Percentiles rank a stretch among this genome's conserved stretches.
Evolutionary conservation across 441 rosid genomes (phyloP).

Genomic region (Theobroma grandiflorum): DNA sequence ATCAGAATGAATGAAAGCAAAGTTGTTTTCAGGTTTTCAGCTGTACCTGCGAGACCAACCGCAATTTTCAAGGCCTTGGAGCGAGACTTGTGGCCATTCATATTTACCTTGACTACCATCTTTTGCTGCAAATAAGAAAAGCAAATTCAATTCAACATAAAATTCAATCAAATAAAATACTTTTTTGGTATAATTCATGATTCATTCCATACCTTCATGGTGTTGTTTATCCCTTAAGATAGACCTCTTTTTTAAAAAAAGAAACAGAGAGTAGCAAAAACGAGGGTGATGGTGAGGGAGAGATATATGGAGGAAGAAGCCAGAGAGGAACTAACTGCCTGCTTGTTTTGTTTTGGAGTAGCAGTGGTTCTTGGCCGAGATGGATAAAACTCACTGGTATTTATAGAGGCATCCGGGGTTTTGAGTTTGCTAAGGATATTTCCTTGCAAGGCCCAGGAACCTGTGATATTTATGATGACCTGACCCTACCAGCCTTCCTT

Average conservation of each 20-base stretch:
- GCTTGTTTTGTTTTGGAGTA: background rate
- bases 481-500: background rate
- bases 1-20: background rate
- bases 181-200: background rate
- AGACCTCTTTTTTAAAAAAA: background rate
- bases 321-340: background rate
- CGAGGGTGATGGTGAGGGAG: background rate
- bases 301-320: background rate
- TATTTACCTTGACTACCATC: constrained; percentile 42
- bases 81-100: constrained; percentile 30
- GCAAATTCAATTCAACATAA: background rate
- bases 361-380: background rate
- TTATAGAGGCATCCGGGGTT: background rate
- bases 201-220: constrained; percentile 18
- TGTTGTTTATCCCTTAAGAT: background rate
- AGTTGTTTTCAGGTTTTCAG: no score
- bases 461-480: background rate
- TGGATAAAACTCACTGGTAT: background rate
- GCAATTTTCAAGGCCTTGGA: constrained; percentile 46
- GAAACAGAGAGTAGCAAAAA: background rate
- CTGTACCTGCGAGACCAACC: constrained; percentile 36
- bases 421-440: background rate
- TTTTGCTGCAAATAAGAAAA: constrained; percentile 41
- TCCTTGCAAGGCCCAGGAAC: background rate
- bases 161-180: background rate